A percentile compares a stretch with the other conserved stretches of the same genome.
These are phyloP conservation scores for Tillandsia leiboldiana DNA, from an alignment of 176 grass and related monocot genomes.

Conservation along the genomic window DNA sequence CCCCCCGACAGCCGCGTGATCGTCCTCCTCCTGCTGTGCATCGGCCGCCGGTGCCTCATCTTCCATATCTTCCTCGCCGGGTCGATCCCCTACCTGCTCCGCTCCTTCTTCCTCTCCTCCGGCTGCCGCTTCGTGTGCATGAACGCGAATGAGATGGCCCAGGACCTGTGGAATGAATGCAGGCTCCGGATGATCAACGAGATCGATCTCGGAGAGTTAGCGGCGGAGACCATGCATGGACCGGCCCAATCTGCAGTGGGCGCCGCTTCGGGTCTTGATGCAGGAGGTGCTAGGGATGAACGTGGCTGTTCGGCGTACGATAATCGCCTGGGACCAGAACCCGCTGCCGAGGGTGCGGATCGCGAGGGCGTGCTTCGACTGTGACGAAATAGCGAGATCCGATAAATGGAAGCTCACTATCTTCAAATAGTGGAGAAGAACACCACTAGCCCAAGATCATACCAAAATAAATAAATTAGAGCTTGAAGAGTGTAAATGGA, in stretches of 20 bases:
- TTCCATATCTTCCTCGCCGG: conserved; percentile 60
- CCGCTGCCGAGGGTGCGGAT: conserved; percentile 32
- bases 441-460: too few relatives aligned
- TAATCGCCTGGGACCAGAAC: conserved; percentile 43
- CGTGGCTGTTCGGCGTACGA: conserved; percentile 22
- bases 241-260: conserved; percentile 26
- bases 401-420: too few relatives aligned
- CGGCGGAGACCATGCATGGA: conserved; percentile 23
- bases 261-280: conserved; percentile 26
- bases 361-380: conserved; percentile 34
- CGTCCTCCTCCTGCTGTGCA: conserved; percentile 56
- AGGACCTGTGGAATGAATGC: conserved; percentile 28
- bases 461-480: too few relatives aligned
- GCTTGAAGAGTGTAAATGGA: too few relatives aligned
- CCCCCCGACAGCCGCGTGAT: conserved; percentile 12
- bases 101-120: conserved; percentile 28
- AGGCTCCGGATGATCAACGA: conserved; percentile 5
- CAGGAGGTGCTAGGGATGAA: conserved; percentile 22
- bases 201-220: conserved; percentile 30
- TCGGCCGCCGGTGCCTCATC: conserved; percentile 52
- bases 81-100: conserved; percentile 19
- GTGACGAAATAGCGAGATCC: too few relatives aligned
- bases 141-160: conserved; percentile 23
- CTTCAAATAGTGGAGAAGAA: too few relatives aligned
- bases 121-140: conserved; percentile 37